Evolutionary conservation across 1,284 basidiomycete genomes (phyloP), one percentile per base, ranked within the genome.

Genomic region (Peniophora sp.): DNA sequence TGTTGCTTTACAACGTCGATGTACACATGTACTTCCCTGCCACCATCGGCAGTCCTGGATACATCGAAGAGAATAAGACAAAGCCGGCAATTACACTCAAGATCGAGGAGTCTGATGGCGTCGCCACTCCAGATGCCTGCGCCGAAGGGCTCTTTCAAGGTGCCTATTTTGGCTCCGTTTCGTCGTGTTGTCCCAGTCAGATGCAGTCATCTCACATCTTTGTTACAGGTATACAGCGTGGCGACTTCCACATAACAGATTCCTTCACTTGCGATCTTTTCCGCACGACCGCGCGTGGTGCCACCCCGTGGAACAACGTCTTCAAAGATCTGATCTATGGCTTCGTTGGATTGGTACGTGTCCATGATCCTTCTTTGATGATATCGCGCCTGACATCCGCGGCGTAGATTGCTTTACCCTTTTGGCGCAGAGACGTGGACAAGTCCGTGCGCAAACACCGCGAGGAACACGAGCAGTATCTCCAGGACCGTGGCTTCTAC

Each of bases 21-120:
- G 81, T 95, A 1, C 93, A 96, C 59, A 81, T 93, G 50, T 94
- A 85, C 69, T 89, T 93, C 69, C 93, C 94, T 0, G 81, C 79
- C 0, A 94, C 91, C 0, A 97, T 98, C 69, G 78, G 77, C 53
- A 85, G 82, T 0, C 89, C 92, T 0, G 92, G 93, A 0, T 88
- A 78, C 58, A 83, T 85, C 11, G 76, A 81, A 56, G 95, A 97
- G 63, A 85, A 91, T 63, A 81, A 79, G 63, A 45, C 44, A 10
- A 45, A 45, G 44, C 44, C 44, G 20, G 22, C 12, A 2, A 45
- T 45, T 22, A 45, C 44, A 16, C 19, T 1, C 44, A 45, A 45
- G 44, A 45, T 45, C 9, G 44, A 97, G 63, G 89, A 88, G 50
- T 68, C 71, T 1, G 95, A 95, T 61, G 73, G 71, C 19, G 83